Percentiles rank a stretch among this genome's conserved stretches.
Conservation (phyloP, 2,329 filamentous ascomycete genomes). For the Hypoxylon sp. region DNA sequence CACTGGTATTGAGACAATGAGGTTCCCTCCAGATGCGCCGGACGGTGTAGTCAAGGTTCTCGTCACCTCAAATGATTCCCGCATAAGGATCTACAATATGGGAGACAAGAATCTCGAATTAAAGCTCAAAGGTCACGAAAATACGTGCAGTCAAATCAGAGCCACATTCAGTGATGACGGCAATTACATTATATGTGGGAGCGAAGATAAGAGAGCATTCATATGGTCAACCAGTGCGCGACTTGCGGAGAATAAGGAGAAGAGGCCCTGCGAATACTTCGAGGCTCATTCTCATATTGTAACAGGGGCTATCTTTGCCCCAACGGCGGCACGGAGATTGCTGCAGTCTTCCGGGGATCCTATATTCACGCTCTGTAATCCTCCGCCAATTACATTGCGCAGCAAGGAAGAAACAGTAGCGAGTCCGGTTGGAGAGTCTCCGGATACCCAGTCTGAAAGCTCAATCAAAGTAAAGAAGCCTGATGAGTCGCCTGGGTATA, state of each 20-base stretch:
- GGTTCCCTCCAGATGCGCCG: conserved; percentile 64
- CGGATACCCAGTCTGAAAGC: conserved; percentile 52
- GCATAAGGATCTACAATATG: conserved; percentile 90
- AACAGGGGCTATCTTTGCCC: conserved; percentile 89
- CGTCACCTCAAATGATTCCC: conserved; percentile 94
- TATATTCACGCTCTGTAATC: conserved; percentile 96
- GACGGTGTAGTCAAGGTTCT: conserved; percentile 84
- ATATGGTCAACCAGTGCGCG: conserved; percentile 81
- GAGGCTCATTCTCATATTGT: conserved; percentile 92
- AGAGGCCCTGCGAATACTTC: conserved; percentile 87
- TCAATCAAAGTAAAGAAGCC: conserved; percentile 59
- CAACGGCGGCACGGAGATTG: conserved; percentile 80
- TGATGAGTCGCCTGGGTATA: conserved; percentile 81
- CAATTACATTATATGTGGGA: conserved; percentile 89
- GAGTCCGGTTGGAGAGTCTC: conserved; percentile 59
- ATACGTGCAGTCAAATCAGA: conserved; percentile 89
- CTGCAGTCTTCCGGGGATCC: conserved; percentile 88
- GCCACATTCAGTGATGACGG: conserved; percentile 91
- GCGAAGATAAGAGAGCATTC: conserved; percentile 90
- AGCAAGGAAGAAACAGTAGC: conserved; percentile 75
- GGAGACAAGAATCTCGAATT: conserved; percentile 86
- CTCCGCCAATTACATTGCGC: conserved; percentile 86
- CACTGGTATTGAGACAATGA: conserved; percentile 87
- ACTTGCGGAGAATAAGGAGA: conserved; percentile 79
- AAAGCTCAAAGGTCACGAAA: conserved; percentile 94